phyloP scores from a whole-genome alignment of 257 asterid genomes.

The Nemophila menziesii region DNA sequence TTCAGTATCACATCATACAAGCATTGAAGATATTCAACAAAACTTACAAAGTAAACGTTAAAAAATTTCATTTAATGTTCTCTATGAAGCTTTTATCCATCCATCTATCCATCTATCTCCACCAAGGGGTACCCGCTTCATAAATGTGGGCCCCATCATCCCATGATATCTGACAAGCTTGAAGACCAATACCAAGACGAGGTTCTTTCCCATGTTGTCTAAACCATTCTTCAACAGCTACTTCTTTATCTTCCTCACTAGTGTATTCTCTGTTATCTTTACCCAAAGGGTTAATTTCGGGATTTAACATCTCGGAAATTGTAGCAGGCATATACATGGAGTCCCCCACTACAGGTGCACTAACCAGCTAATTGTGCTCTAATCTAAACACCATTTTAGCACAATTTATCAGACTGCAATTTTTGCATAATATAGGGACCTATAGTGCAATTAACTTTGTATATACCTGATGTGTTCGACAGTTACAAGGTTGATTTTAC shows the following conservation, averaged over 20 bases:
- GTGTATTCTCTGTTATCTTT: conserved; percentile 28
- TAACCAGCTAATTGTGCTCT: conserved; percentile 76
- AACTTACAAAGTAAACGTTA: too few relatives aligned
- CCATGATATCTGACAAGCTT: conserved; percentile 82
- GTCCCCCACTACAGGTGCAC: conserved; percentile 88
- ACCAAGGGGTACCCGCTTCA: conserved; percentile 84
- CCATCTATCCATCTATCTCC: conserved; percentile 64
- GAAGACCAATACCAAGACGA: conserved; percentile 66
- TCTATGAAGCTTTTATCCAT: too few relatives aligned
- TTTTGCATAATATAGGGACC: too few relatives aligned
- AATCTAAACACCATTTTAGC: conserved; percentile 35
- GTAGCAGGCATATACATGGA: conserved; percentile 88
- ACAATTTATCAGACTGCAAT: conserved; percentile 5
- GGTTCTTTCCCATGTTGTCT: conserved; percentile 81
- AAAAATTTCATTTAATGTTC: too few relatives aligned
- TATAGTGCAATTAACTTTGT: too few relatives aligned
- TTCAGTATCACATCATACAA: too few relatives aligned
- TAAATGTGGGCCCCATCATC: conserved; percentile 57
- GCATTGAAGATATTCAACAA: too few relatives aligned
- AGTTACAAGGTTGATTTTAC: conserved; percentile 72
- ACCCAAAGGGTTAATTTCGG: conserved; percentile 61
- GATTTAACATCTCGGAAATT: conserved; percentile 40
- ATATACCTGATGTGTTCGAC: conserved; percentile 90
- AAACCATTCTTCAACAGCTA: conserved; percentile 65
- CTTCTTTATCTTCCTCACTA: conserved; percentile 30